These are phyloP conservation scores for Yamadazyma songkhlaensis DNA, from an alignment of 1,139 yeast genomes.

Conservation along the genomic window DNA sequence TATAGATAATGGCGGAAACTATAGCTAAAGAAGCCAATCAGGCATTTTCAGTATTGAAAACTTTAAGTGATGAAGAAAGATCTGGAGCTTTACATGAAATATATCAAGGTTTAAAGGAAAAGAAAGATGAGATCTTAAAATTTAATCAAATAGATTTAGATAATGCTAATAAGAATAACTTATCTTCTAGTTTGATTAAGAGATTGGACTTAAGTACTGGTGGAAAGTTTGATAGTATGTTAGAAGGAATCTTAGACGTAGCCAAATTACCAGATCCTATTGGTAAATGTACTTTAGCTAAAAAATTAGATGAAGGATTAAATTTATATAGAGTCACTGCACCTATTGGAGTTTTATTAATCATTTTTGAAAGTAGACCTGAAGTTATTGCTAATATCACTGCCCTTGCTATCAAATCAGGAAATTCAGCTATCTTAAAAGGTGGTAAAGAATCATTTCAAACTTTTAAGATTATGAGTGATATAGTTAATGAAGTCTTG, in stretches of 20 bases:
- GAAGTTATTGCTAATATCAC: slow-evolving; percentile 98
- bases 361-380: slow-evolving; percentile 95
- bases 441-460: slow-evolving; percentile 93
- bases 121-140: slow-evolving; percentile 59
- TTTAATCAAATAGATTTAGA: slow-evolving; percentile 78
- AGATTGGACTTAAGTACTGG: slow-evolving; percentile 77
- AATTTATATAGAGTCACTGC: slow-evolving; percentile 80
- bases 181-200: slow-evolving; percentile 71
- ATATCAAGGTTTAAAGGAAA: slow-evolving; percentile 59
- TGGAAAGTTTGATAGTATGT: slow-evolving; percentile 90
- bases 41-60: slow-evolving; percentile 79
- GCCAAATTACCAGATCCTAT: slow-evolving; percentile 87
- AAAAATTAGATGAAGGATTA: slow-evolving; percentile 82
- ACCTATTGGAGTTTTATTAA: slow-evolving; percentile 90
- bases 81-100: slow-evolving; percentile 70
- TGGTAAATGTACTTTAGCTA: slow-evolving; percentile 79
- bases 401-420: slow-evolving; percentile 92
- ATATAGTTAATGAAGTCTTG: slow-evolving; percentile 63
- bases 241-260: slow-evolving; percentile 91
- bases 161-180: slow-evolving; percentile 55
- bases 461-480: slow-evolving; percentile 82
- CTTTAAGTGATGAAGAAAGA: slow-evolving; percentile 70
- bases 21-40: slow-evolving; percentile 77
- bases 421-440: slow-evolving; percentile 91
- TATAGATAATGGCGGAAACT: slow-evolving; percentile 11